Percentiles rank a stretch among this genome's conserved stretches.
These are phyloP conservation scores for Eremochloa ophiuroides DNA, from an alignment of 176 grass and related monocot genomes.

Conservation along the genomic window DNA sequence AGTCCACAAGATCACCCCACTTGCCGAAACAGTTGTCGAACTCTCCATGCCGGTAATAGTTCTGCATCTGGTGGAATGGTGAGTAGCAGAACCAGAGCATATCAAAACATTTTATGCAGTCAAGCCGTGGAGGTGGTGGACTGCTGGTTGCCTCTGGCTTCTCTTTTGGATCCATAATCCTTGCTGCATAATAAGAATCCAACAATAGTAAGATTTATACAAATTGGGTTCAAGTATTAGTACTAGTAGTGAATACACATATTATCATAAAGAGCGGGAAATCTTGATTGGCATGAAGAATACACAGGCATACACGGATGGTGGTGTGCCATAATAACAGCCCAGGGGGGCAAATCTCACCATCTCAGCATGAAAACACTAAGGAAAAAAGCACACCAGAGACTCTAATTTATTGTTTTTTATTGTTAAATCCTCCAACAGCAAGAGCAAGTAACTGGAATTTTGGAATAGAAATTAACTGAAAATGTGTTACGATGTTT, in stretches of 20 bases:
- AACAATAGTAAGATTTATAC: neutral
- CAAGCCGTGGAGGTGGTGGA: neutral
- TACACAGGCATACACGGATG: neutral
- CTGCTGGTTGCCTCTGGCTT: neutral
- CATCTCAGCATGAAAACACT: constrained; percentile 23
- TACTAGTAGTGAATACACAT: neutral
- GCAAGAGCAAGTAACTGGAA: neutral
- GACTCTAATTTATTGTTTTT: neutral
- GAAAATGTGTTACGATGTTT: neutral
- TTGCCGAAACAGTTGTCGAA: constrained; percentile 82
- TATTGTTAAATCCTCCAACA: neutral
- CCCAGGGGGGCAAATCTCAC: neutral
- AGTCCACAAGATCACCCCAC: constrained; percentile 73
- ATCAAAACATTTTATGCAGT: constrained; percentile 88
- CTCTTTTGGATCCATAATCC: constrained; percentile 30
- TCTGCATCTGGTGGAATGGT: constrained; percentile 90
- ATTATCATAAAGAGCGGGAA: neutral
- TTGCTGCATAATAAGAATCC: neutral
- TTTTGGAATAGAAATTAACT: neutral
- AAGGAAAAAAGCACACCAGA: neutral
- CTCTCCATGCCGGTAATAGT: constrained; percentile 70
- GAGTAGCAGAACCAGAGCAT: constrained; percentile 95
- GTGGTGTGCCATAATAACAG: constrained; percentile 26
- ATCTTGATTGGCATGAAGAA: constrained; percentile 16
- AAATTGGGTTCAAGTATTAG: neutral